Evolutionary conservation across 192 early-diverging fungal species (phyloP).

Genomic region (Mortierella claussenii): DNA sequence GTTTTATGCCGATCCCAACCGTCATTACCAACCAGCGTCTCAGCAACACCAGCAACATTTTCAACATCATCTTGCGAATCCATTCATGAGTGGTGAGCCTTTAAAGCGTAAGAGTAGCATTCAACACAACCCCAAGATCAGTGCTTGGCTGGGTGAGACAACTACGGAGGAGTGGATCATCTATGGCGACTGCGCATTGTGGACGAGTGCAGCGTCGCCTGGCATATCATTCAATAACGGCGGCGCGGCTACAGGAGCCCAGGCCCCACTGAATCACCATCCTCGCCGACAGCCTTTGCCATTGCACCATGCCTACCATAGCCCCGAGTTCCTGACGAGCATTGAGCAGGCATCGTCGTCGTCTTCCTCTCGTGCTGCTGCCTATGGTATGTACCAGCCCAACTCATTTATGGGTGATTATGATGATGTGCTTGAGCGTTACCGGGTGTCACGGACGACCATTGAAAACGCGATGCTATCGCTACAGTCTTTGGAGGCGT

Average conservation of each 20-base stretch:
- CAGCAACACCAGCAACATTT: slow-evolving; percentile 1
- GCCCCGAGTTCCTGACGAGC: background rate
- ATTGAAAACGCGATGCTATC: slow-evolving; percentile 15
- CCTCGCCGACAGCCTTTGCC: slow-evolving; percentile 12
- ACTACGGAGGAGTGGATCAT: slow-evolving; percentile 40
- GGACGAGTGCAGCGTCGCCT: slow-evolving; percentile 24
- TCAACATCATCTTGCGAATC: background rate
- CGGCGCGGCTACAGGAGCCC: background rate
- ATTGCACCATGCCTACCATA: slow-evolving; percentile 22
- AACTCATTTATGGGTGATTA: slow-evolving; percentile 15
- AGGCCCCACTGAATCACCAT: background rate
- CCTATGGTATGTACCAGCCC: background rate
- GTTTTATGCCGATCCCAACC: slow-evolving; percentile 21
- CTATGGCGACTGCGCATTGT: slow-evolving; percentile 43
- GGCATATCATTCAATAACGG: slow-evolving; percentile 30
- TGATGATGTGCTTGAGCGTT: slow-evolving; percentile 15
- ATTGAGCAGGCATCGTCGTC: background rate
- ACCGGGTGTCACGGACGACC: background rate
- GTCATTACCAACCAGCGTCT: background rate
- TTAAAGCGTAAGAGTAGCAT: background rate
- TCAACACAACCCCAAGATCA: slow-evolving; percentile 11
- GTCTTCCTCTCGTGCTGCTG: background rate
- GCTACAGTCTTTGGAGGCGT: background rate
- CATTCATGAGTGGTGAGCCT: background rate
- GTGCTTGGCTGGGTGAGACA: slow-evolving; percentile 49